Conservation (phyloP, 2,329 filamentous ascomycete species). For the Xylariaceae sp. region DNA sequence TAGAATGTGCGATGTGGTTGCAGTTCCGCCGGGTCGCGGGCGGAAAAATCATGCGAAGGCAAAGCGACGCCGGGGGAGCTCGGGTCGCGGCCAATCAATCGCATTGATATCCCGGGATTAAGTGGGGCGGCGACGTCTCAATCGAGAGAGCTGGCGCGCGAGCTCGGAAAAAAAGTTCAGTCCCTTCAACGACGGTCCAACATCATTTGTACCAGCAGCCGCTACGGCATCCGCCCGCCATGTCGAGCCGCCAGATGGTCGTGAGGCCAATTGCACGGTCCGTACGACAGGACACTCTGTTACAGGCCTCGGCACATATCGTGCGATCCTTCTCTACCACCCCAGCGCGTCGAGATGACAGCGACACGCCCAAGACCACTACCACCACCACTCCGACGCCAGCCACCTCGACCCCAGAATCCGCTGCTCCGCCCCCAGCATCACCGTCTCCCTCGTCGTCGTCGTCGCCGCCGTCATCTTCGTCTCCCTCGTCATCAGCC, state of each 20-base stretch:
- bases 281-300: constrained; percentile 33
- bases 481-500: constrained; percentile 13
- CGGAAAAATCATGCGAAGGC: too few species aligned
- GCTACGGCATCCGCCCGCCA: constrained; percentile 23
- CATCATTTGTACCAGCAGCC: background rate
- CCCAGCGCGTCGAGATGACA: constrained; percentile 28
- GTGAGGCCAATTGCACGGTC: constrained; percentile 49
- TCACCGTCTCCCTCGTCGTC: too few species aligned
- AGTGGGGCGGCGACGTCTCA: background rate
- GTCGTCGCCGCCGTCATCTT: constrained; percentile 6
- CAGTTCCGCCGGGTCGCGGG: too few species aligned
- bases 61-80: too few species aligned
- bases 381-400: too few species aligned
- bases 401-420: too few species aligned
- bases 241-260: constrained; percentile 55
- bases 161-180: constrained; percentile 1
- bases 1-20: too few species aligned
- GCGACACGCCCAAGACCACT: constrained; percentile 14
- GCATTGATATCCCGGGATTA: too few species aligned
- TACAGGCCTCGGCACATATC: constrained; percentile 23
- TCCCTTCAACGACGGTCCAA: background rate
- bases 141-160: background rate
- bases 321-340: constrained; percentile 29
- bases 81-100: too few species aligned
- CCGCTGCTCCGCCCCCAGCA: too few species aligned